Conservation (phyloP, 306 rosid genomes). For the Acacia acuminata region DNA sequence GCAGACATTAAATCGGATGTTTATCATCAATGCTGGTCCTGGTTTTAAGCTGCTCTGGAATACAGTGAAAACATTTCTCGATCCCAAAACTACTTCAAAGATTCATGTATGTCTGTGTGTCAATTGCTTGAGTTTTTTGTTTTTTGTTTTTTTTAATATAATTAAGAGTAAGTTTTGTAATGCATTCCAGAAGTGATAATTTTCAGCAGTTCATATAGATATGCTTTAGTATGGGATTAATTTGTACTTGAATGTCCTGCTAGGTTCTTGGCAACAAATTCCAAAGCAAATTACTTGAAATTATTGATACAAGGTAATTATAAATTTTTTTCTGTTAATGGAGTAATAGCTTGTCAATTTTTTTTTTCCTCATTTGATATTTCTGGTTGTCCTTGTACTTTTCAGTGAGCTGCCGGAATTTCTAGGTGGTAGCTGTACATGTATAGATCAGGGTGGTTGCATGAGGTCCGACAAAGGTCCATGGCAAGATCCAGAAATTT, state of each 20-base stretch:
- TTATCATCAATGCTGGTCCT: constrained; percentile 90
- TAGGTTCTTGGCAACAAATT: constrained; percentile 90
- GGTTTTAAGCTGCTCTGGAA: constrained; percentile 92
- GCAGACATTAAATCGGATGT: constrained; percentile 87
- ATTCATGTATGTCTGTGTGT: constrained; percentile 69
- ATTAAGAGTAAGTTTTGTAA: constrained; percentile 4
- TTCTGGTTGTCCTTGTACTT: constrained; percentile 31
- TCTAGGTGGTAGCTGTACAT: constrained; percentile 84
- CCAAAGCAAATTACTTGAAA: constrained; percentile 75
- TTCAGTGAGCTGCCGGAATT: constrained; percentile 87
- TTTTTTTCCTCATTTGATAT: constrained; percentile 16
- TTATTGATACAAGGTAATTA: constrained; percentile 76
- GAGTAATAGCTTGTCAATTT: constrained; percentile 12
- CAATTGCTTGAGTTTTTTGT: constrained; percentile 17
- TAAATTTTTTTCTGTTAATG: constrained; percentile 1
- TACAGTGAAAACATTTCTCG: constrained; percentile 81
- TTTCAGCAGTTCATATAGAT: constrained; percentile 22
- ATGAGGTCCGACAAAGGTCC: constrained; percentile 93
- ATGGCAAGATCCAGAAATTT: constrained; percentile 78
- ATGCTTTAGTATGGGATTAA: constrained; percentile 15
- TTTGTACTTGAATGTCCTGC: constrained; percentile 35
- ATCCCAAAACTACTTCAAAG: constrained; percentile 84
- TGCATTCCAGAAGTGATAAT: constrained; percentile 22
- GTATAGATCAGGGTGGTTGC: constrained; percentile 78
- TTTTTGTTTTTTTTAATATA: background rate